These are phyloP conservation scores for Orbilia quercus DNA, from an alignment of 2,329 filamentous ascomycete genomes.

Conservation along the genomic window DNA sequence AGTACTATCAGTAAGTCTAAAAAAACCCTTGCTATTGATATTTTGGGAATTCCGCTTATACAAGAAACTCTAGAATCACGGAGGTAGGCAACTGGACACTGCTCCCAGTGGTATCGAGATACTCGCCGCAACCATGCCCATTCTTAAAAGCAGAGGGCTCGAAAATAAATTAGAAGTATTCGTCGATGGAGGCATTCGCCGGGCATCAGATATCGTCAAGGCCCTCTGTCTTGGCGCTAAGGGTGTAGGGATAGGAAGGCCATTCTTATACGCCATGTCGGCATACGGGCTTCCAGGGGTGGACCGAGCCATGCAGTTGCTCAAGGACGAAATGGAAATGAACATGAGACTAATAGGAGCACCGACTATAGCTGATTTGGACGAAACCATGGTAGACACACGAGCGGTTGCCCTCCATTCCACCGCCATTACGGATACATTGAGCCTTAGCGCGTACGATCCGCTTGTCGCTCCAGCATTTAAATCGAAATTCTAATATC, in stretches of 20 bases:
- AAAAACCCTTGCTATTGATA: background rate
- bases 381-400: conserved; percentile 81
- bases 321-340: conserved; percentile 99
- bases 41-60: background rate
- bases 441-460: conserved; percentile 50
- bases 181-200: conserved; percentile 88
- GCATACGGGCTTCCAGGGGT: conserved; percentile 89
- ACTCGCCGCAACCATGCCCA: conserved; percentile 91
- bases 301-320: conserved; percentile 87
- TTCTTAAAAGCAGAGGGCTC: conserved; percentile 78
- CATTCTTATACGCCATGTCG: conserved; percentile 96
- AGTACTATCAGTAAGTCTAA: conserved; percentile 73
- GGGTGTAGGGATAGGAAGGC: conserved; percentile 91
- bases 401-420: conserved; percentile 63
- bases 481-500: conserved; percentile 34
- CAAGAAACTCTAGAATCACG: conserved; percentile 75
- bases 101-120: conserved; percentile 89
- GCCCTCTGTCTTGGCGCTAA: conserved; percentile 90
- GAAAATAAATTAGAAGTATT: conserved; percentile 85
- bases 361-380: conserved; percentile 78
- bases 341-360: conserved; percentile 95
- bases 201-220: conserved; percentile 94
- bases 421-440: conserved; percentile 41
- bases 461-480: conserved; percentile 46
- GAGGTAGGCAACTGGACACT: conserved; percentile 92